Percentiles rank a stretch among this genome's conserved stretches.
These are phyloP conservation scores for Saccharomycopsis hybrid DNA, from an alignment of 1,139 yeast genomes.

Conservation along the genomic window DNA sequence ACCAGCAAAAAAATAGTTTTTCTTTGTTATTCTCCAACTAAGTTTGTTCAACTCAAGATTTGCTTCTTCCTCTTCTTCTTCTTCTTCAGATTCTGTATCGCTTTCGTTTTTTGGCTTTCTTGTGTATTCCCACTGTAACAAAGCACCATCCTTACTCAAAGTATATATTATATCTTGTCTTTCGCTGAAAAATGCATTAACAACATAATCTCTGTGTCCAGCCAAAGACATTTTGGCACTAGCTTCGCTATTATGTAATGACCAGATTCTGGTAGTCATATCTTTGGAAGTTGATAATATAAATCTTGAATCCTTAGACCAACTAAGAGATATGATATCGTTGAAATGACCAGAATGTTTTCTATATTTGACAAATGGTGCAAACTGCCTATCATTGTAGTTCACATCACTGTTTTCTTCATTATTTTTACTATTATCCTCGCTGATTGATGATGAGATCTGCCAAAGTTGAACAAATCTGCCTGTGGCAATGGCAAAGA, in stretches of 20 bases:
- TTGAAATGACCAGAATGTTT: slow-evolving; percentile 90
- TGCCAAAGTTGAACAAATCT: slow-evolving; percentile 90
- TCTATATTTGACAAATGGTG: slow-evolving; percentile 89
- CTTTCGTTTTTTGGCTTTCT: slow-evolving; percentile 36
- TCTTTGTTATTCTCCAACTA: slow-evolving; percentile 81
- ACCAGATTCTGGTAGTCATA: slow-evolving; percentile 81
- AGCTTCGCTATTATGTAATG: slow-evolving; percentile 66
- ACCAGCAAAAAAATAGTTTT: slow-evolving; percentile 64
- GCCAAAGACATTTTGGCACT: slow-evolving; percentile 80
- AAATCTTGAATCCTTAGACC: slow-evolving; percentile 91
- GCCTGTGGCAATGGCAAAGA: slow-evolving; percentile 81
- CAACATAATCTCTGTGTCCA: slow-evolving; percentile 88
- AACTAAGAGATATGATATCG: slow-evolving; percentile 68
- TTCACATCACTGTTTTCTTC: slow-evolving; percentile 22
- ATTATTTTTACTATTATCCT: neutral
- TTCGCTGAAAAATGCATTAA: slow-evolving; percentile 78
- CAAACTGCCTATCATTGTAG: slow-evolving; percentile 64
- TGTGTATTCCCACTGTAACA: slow-evolving; percentile 85
- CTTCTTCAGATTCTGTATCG: slow-evolving; percentile 31
- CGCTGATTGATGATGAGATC: slow-evolving; percentile 67
- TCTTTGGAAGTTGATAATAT: slow-evolving; percentile 84
- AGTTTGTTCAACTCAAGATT: slow-evolving; percentile 33
- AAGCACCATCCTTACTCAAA: slow-evolving; percentile 89
- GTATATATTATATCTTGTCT: slow-evolving; percentile 88
- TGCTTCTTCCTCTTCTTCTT: slow-evolving; percentile 37